These are phyloP conservation scores for Backusella luteola DNA, from an alignment of 192 early-diverging fungal species.

Conservation along the genomic window DNA sequence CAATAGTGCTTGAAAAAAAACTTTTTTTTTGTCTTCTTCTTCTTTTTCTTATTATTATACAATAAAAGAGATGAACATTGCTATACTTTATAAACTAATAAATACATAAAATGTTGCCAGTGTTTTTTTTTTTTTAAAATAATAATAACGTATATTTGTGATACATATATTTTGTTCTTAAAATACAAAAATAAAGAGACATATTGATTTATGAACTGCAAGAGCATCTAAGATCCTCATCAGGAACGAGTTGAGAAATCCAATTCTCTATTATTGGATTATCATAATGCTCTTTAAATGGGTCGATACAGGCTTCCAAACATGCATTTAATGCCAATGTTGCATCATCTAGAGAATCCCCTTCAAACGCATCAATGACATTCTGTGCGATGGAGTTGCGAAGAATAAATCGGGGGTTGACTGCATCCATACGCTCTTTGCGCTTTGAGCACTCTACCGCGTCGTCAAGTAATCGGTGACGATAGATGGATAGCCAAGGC, in stretches of 20 bases:
- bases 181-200: neutral
- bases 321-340: conserved; percentile 40
- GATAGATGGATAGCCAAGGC: conserved; percentile 60
- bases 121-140: no score
- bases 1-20: no score
- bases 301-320: conserved; percentile 53
- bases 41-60: no score
- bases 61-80: no score
- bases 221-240: conserved; percentile 13
- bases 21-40: no score
- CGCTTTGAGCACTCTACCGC: conserved; percentile 25
- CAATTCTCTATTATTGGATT: conserved; percentile 9
- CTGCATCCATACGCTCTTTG: conserved; percentile 54
- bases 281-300: conserved; percentile 48
- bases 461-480: conserved; percentile 44
- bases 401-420: conserved; percentile 77
- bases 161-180: no score
- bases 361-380: conserved; percentile 52
- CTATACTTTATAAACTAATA: no score
- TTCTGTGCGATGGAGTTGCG: conserved; percentile 80
- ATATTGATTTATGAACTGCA: conserved; percentile 5
- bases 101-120: no score
- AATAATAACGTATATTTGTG: no score
- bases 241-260: conserved; percentile 37
- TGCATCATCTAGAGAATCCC: conserved; percentile 35